Conservation (phyloP, 2,329 filamentous ascomycete genomes). For the Graphiopsis chlorocephala region DNA sequence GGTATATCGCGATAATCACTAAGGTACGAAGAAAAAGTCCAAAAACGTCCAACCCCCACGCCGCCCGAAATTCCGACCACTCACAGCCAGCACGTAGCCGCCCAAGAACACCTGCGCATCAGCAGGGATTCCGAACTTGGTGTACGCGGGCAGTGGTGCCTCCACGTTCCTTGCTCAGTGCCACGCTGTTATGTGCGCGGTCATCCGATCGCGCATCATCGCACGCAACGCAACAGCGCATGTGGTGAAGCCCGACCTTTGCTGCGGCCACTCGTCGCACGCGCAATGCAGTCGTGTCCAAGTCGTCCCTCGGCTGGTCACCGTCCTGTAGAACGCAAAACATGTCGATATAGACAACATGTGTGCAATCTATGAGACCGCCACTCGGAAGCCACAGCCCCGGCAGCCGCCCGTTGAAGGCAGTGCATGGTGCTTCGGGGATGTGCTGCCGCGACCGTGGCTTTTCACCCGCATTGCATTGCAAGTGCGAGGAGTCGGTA, state of each 20-base stretch:
- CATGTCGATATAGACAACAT: not conserved
- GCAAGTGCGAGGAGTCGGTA: not conserved
- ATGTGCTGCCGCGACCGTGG: constrained; percentile 11
- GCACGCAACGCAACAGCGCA: not conserved
- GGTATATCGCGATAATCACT: constrained; percentile 12
- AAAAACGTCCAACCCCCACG: not conserved
- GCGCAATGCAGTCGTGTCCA: not conserved
- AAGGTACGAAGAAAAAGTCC: not conserved
- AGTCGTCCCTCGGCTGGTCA: not conserved
- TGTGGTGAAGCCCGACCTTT: constrained; percentile 12
- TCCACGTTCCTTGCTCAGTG: constrained; percentile 15
- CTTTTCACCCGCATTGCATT: constrained; percentile 6
- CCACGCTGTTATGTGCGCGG: not conserved
- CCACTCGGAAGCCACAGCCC: constrained; percentile 9
- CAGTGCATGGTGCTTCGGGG: constrained; percentile 4
- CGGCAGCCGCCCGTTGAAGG: constrained; percentile 2
- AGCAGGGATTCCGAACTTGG: not conserved
- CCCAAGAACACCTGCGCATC: not conserved
- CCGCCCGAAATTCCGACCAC: constrained; percentile 4
- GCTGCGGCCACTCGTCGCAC: constrained; percentile 6
- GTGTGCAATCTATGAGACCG: constrained; percentile 5
- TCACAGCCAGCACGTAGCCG: not conserved
- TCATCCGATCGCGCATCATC: constrained; percentile 2
- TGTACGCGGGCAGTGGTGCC: not conserved
- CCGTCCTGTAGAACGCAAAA: not conserved